Base-by-base conservation (phyloP, 2,329 filamentous ascomycete species). In the Basipetospora sp. region DNA sequence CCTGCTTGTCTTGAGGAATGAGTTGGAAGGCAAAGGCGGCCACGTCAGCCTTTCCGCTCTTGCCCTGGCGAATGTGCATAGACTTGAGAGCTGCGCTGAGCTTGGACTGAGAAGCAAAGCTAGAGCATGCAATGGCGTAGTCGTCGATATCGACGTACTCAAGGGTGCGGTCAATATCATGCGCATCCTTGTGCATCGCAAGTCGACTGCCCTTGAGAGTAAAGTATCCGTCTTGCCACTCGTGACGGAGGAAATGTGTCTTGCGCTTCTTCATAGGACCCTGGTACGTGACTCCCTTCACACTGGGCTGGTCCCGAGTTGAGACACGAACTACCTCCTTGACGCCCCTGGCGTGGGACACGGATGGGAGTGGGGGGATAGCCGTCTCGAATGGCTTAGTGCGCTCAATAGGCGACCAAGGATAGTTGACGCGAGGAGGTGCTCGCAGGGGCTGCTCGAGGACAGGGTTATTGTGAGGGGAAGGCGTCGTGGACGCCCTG, bases 231-330 rank as follows among this genome's bases (percentile, higher is more conserved):
- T 92, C 83, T 51, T 86, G 76, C 87, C 87, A 94, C 62, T 94
- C 87, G 56, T 93, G 83, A 31, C 85, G 82, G 43, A 94, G 72
- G 65, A 94, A 77, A 51, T 77, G 77, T 25, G 80, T 92, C 63
- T 85, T 85, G 53, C 88, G 83, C 67, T 93, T 94, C 67, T 85
- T 87, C 76, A 98, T 93, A 58, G 78, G 86, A 2, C 90, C 90
- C 35, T 82, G 74, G 57, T 87, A 83, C 25, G 74, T 72, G 44
- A 80, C 59, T 40, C 74, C 73, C 16, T 56, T 55, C 48, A 54
- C 46, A 19, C 49, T 31, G 30, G 43, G 25, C 16, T 55, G 54
- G 48, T 54, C 46, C 26, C 47, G 38, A 25, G 22, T 11, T 6
- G 6, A 25, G 22, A 25, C 22, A 10, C 44, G 16, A 37, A 44